Evolutionary conservation across 345 rosid species (phyloP).

Genomic region (Aegle marmelos): DNA sequence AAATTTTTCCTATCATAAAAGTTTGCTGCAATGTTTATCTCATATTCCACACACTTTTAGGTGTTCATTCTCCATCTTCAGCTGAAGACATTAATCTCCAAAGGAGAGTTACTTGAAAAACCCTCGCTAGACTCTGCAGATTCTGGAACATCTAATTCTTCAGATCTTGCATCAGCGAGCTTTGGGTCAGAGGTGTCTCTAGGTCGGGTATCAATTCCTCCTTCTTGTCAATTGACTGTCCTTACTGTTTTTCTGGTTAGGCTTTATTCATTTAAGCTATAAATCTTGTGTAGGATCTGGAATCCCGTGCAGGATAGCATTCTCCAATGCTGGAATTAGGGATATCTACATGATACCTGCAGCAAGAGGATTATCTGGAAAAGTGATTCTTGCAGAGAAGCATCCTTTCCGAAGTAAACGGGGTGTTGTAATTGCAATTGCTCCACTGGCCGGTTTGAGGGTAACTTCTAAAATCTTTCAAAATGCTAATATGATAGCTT

Average conservation of each 20-base stretch:
- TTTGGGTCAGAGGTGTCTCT: slow-evolving; percentile 62
- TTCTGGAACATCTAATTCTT: slow-evolving; percentile 33
- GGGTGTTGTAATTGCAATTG: slow-evolving; percentile 56
- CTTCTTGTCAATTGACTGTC: not conserved
- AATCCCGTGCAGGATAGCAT: slow-evolving; percentile 54
- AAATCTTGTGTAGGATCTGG: slow-evolving; percentile 45
- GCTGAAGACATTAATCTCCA: slow-evolving; percentile 42
- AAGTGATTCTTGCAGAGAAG: slow-evolving; percentile 61
- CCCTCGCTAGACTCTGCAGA: slow-evolving; percentile 27
- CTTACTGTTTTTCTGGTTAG: slow-evolving; percentile 3
- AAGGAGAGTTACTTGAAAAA: slow-evolving; percentile 40
- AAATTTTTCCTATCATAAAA: not conserved
- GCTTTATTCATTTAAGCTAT: slow-evolving; percentile 6
- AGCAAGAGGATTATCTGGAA: slow-evolving; percentile 47
- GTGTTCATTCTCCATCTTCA: slow-evolving; percentile 57
- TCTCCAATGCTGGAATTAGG: slow-evolving; percentile 52
- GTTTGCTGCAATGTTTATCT: slow-evolving; percentile 3
- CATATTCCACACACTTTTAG: slow-evolving; percentile 24
- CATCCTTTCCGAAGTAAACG: slow-evolving; percentile 61
- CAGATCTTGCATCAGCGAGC: slow-evolving; percentile 50
- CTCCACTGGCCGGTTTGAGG: slow-evolving; percentile 57
- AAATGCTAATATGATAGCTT: not conserved
- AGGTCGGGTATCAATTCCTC: slow-evolving; percentile 31
- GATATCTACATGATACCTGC: slow-evolving; percentile 47
- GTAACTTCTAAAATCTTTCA: slow-evolving; percentile 29